phyloP scores from a whole-genome alignment of 78 protist species.

The Dictyostelium intermedium region DNA sequence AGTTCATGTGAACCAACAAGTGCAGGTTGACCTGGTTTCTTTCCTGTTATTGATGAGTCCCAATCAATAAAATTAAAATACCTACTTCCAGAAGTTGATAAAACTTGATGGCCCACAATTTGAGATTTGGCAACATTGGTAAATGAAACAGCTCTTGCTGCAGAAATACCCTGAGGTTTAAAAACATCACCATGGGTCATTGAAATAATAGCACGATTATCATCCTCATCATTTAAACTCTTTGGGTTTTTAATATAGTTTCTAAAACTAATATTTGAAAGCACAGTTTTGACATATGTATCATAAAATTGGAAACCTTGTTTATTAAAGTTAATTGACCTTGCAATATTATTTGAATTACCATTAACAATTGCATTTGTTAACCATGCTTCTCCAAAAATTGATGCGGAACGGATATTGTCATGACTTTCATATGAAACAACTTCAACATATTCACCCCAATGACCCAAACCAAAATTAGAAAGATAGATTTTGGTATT shows the following conservation, averaged over 20 bases:
- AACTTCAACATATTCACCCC: constrained; percentile 27
- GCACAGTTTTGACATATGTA: constrained; percentile 62
- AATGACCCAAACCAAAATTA: constrained; percentile 8
- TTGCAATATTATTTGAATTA: constrained; percentile 12
- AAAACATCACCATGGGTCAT: constrained; percentile 75
- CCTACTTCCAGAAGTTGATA: constrained; percentile 26
- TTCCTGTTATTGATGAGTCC: constrained; percentile 40
- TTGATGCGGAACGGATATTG: neutral
- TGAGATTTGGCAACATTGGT: neutral
- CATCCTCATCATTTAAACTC: neutral
- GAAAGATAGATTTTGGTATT: constrained; percentile 21
- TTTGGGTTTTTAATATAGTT: constrained; percentile 10
- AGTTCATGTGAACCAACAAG: constrained; percentile 2
- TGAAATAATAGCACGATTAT: constrained; percentile 10
- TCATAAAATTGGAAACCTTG: constrained; percentile 86
- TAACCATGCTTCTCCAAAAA: constrained; percentile 51
- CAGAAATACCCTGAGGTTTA: constrained; percentile 77
- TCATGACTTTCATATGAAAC: constrained; percentile 19
- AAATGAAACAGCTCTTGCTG: constrained; percentile 1
- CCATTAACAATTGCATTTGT: constrained; percentile 52
- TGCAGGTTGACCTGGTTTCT: neutral
- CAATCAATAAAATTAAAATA: constrained; percentile 59
- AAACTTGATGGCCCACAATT: constrained; percentile 8
- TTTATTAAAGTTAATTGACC: neutral
- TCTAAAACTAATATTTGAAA: constrained; percentile 52